Percentiles rank a stretch among this genome's conserved stretches.
phyloP scores from a whole-genome alignment of 2,329 filamentous ascomycete species.

The Fusarium devonianum region DNA sequence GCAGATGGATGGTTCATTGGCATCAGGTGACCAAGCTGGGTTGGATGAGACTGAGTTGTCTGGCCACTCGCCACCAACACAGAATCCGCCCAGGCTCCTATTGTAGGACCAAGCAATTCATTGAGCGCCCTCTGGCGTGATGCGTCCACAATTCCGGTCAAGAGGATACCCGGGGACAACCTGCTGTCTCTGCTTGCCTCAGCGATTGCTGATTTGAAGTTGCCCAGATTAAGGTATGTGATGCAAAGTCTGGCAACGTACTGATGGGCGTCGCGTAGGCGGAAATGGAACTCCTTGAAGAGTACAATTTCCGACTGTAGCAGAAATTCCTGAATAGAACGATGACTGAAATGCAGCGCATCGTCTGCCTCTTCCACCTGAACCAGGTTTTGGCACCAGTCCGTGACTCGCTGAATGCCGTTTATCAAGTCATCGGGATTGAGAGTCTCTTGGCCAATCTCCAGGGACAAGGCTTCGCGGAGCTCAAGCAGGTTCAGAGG shows the following conservation, averaged over 20 bases:
- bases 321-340: constrained; percentile 22
- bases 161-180: too few relatives aligned
- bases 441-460: constrained; percentile 2
- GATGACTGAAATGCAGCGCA: constrained; percentile 27
- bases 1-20: too few relatives aligned
- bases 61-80: too few relatives aligned
- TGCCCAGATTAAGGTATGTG: constrained; percentile 13
- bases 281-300: not conserved
- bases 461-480: constrained; percentile 15
- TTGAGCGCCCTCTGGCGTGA: not conserved
- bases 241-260: constrained; percentile 4
- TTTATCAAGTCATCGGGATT: not conserved
- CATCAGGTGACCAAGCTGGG: fast-evolving
- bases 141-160: not conserved
- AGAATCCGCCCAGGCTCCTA: too few relatives aligned
- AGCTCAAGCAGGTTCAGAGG: constrained; percentile 13
- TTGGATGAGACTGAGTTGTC: not conserved
- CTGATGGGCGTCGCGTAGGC: not conserved
- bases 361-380: constrained; percentile 14
- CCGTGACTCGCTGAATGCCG: not conserved
- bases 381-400: constrained; percentile 23
- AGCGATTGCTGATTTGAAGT: not conserved
- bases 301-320: fast-evolving
- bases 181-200: not conserved
- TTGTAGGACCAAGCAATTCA: not conserved